Conservation (phyloP, 148 eudicot species). For the Vaccinium vitisidaea region DNA sequence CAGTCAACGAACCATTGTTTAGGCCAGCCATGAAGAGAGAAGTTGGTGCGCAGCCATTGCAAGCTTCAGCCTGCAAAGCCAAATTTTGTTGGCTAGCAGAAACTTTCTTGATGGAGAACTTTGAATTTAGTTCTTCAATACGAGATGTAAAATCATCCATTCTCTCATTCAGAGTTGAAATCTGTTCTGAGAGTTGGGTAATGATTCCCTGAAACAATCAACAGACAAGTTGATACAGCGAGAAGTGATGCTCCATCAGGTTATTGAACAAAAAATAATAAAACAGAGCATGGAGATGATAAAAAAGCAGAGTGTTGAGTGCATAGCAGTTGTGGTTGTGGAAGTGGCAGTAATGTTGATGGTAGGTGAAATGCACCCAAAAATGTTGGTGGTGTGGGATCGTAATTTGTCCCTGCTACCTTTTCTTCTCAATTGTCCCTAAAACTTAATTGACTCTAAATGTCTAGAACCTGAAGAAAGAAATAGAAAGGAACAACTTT, state of each 20-base stretch:
- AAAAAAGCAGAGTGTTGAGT: neutral
- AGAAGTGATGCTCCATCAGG: neutral
- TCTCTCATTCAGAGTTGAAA: conserved; percentile 82
- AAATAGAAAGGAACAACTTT: neutral
- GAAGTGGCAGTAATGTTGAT: neutral
- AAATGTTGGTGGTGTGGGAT: neutral
- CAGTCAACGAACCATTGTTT: conserved; percentile 53
- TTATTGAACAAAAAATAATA: neutral
- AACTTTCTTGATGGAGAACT: conserved; percentile 37
- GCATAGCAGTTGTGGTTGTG: neutral
- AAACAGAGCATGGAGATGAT: neutral
- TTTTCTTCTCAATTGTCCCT: neutral
- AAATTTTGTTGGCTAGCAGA: conserved; percentile 79
- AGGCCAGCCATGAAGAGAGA: conserved; percentile 49
- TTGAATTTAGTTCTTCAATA: conserved; percentile 78
- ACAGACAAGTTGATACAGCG: neutral
- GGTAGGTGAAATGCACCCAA: neutral
- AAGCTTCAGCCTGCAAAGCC: conserved; percentile 66
- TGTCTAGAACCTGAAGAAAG: neutral
- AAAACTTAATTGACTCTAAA: neutral
- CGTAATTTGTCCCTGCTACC: neutral
- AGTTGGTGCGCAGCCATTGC: conserved; percentile 58
- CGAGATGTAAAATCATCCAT: conserved; percentile 90
- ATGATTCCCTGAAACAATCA: conserved; percentile 63
- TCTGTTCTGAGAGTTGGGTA: conserved; percentile 81